Percentiles rank a stretch among this genome's conserved stretches.
phyloP scores from a whole-genome alignment of 768 basidiomycete genomes.

The Postia placenta region DNA sequence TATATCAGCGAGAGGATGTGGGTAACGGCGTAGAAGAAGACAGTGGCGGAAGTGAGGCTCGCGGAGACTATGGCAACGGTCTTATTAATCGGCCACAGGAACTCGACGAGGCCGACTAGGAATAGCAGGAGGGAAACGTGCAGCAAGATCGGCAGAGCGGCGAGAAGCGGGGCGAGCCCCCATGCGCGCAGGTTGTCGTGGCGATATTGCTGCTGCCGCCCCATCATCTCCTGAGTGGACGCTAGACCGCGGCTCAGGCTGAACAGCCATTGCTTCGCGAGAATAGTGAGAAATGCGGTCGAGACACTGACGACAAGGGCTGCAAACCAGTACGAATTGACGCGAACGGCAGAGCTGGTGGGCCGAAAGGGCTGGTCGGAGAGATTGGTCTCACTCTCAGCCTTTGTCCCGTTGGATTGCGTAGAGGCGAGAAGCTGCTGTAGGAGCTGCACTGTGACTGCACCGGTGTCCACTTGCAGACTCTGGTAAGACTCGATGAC shows the following conservation, averaged over 20 bases:
- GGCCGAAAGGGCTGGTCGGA: slow-evolving; percentile 6
- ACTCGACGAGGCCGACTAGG: slow-evolving; percentile 41
- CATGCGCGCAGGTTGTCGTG: neutral
- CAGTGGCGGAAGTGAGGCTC: slow-evolving; percentile 6
- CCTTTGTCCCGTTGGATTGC: neutral
- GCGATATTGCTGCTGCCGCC: neutral
- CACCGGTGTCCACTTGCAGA: slow-evolving; percentile 16
- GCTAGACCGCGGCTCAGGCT: neutral
- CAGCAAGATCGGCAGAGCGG: slow-evolving; percentile 41
- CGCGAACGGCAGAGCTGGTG: slow-evolving; percentile 27
- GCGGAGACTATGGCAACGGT: slow-evolving; percentile 9
- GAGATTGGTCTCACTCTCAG: neutral
- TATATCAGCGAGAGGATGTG: slow-evolving; percentile 12
- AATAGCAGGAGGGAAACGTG: slow-evolving; percentile 47
- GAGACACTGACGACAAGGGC: slow-evolving; percentile 32
- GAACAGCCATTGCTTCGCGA: slow-evolving; percentile 45
- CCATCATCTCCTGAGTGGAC: neutral
- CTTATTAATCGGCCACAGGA: slow-evolving; percentile 28
- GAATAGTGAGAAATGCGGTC: slow-evolving; percentile 36
- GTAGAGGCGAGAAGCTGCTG: slow-evolving; percentile 1
- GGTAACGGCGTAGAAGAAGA: slow-evolving; percentile 10
- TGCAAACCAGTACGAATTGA: slow-evolving; percentile 38
- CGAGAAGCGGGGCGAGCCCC: slow-evolving; percentile 23
- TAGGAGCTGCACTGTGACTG: slow-evolving; percentile 7
- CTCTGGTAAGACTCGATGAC: slow-evolving; percentile 19